These are phyloP conservation scores for Malassezia brasiliensis DNA, from an alignment of 1,284 basidiomycete genomes.

Conservation along the genomic window DNA sequence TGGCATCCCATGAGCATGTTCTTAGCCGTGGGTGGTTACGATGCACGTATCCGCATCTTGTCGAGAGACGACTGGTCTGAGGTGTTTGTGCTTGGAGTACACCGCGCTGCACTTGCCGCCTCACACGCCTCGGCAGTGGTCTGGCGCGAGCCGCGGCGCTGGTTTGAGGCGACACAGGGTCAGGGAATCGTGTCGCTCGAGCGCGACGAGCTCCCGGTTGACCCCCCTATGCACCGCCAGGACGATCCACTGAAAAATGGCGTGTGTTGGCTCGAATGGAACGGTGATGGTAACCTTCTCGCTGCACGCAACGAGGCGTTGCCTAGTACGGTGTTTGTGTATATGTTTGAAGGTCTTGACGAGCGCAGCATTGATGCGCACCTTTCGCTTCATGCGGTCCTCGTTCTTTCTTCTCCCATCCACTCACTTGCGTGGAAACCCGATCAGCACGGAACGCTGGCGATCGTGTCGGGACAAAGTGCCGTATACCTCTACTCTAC, in stretches of 20 bases:
- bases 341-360: slow-evolving; percentile 51
- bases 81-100: slow-evolving; percentile 7
- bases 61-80: slow-evolving; percentile 21
- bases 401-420: slow-evolving; percentile 59
- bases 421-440: slow-evolving; percentile 66
- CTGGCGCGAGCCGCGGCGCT: slow-evolving; percentile 38
- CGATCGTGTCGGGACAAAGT: slow-evolving; percentile 60
- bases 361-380: neutral
- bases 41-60: slow-evolving; percentile 38
- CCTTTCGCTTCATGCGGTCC: slow-evolving; percentile 55
- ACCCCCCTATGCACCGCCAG: neutral
- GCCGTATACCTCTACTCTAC: slow-evolving; percentile 58
- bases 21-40: slow-evolving; percentile 46
- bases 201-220: neutral
- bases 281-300: slow-evolving; percentile 24
- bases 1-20: slow-evolving; percentile 46
- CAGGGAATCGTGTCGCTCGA: slow-evolving; percentile 35
- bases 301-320: slow-evolving; percentile 49
- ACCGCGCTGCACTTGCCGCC: slow-evolving; percentile 16
- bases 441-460: slow-evolving; percentile 57
- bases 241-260: slow-evolving; percentile 7
- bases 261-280: neutral
- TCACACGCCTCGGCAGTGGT: slow-evolving; percentile 12
- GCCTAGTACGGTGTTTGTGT: slow-evolving; percentile 51
- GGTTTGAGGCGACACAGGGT: slow-evolving; percentile 40